Evolutionary conservation across 75 land plant genomes (phyloP).

Genomic region (Cunninghamia lanceolata): DNA sequence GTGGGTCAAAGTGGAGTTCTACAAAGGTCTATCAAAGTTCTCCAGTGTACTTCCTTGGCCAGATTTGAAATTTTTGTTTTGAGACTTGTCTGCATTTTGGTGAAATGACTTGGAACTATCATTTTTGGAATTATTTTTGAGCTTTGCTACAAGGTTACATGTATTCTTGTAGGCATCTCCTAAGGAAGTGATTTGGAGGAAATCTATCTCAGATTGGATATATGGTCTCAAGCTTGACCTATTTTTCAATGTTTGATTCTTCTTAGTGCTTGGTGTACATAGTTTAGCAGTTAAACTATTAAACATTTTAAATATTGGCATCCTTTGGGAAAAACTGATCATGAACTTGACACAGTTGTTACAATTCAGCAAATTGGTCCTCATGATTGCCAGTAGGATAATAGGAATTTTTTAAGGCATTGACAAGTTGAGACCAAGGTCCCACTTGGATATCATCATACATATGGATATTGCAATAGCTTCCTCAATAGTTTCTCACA

Average conservation of each 20-base stretch:
- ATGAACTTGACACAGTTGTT: too few relatives aligned
- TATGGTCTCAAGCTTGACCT: too few relatives aligned
- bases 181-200: not conserved
- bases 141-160: not conserved
- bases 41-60: too few relatives aligned
- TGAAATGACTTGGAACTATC: not conserved
- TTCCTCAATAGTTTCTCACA: not conserved
- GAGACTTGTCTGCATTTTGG: not conserved
- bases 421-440: not conserved
- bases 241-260: not conserved
- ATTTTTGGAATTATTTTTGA: not conserved
- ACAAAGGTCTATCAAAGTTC: too few relatives aligned
- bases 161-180: not conserved
- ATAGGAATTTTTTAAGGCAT: not conserved
- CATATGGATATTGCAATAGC: not conserved
- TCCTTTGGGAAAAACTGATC: too few relatives aligned
- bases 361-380: not conserved
- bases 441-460: not conserved
- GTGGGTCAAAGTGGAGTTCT: too few relatives aligned
- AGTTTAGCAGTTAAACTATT: not conserved
- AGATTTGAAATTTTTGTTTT: too few relatives aligned
- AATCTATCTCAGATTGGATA: not conserved
- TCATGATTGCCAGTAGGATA: not conserved
- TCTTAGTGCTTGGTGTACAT: not conserved
- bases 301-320: too few relatives aligned